A percentile compares a stretch with the other conserved stretches of the same genome.
Evolutionary conservation across 192 early-diverging fungal genomes (phyloP).

Genomic region (Cladochytrium replicatum): DNA sequence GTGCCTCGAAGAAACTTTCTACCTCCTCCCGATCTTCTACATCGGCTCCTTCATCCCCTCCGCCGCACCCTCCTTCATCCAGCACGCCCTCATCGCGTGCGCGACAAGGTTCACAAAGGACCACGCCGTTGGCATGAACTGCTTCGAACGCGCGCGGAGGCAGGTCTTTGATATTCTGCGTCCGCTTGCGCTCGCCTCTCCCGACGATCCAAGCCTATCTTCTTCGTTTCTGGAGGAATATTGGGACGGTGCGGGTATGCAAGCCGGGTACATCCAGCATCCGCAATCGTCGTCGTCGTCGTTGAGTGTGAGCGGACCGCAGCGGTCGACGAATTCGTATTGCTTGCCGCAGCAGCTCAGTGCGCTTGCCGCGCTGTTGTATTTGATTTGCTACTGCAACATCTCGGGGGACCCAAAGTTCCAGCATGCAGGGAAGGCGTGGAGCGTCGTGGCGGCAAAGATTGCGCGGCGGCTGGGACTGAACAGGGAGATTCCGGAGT

Average conservation of each 20-base stretch:
- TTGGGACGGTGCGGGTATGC: background rate
- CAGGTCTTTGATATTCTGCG: background rate
- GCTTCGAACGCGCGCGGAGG: background rate
- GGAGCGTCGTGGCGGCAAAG: background rate
- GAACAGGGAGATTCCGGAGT: background rate
- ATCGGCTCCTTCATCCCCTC: too few relatives aligned
- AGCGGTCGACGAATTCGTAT: background rate
- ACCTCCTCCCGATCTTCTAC: too few relatives aligned
- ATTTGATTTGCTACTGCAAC: background rate
- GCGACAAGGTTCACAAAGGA: background rate
- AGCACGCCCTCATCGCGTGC: background rate
- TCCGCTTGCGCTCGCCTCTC: too few relatives aligned
- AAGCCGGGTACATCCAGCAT: background rate
- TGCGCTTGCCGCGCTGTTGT: background rate
- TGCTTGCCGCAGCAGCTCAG: background rate
- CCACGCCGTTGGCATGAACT: background rate
- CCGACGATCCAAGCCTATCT: background rate
- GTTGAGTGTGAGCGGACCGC: too few relatives aligned
- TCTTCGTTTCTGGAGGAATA: background rate
- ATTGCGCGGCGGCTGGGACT: background rate
- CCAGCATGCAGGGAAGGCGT: background rate
- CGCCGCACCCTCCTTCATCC: too few relatives aligned
- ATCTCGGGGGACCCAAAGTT: background rate
- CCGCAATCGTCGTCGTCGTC: background rate
- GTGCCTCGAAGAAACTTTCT: too few relatives aligned